phyloP scores from a whole-genome alignment of 1,139 yeast genomes.

The Wickerhamomyces sp. region DNA sequence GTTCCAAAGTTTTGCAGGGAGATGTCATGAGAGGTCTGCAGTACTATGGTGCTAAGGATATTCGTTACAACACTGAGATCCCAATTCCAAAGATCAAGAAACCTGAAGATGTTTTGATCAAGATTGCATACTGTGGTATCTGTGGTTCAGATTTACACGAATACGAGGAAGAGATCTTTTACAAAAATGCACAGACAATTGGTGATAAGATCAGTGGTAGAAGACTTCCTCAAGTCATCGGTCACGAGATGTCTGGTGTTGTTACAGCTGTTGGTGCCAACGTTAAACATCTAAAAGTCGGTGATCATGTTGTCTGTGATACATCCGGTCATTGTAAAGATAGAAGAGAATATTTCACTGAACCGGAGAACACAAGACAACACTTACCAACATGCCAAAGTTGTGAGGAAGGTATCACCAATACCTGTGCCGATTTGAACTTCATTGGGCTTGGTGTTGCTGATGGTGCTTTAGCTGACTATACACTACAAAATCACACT shows the following conservation, averaged over 20 bases:
- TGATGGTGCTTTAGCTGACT: constrained; percentile 48
- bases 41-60: constrained; percentile 44
- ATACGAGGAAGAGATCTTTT: constrained; percentile 46
- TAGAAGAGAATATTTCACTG: constrained; percentile 26
- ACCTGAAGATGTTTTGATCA: constrained; percentile 45
- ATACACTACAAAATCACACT: constrained; percentile 41
- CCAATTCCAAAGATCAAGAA: constrained; percentile 40
- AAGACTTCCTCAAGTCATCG: constrained; percentile 42
- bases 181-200: constrained; percentile 29
- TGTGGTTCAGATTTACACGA: constrained; percentile 53
- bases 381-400: constrained; percentile 34
- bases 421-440: constrained; percentile 40
- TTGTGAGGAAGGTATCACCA: constrained; percentile 40
- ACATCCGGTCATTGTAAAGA: constrained; percentile 52
- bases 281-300: constrained; percentile 28
- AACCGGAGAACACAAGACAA: constrained; percentile 19
- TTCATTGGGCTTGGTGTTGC: constrained; percentile 43
- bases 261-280: constrained; percentile 34
- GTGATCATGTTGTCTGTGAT: constrained; percentile 46
- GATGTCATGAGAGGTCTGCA: constrained; percentile 60
- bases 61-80: constrained; percentile 38
- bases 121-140: constrained; percentile 46
- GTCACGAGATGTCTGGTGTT: constrained; percentile 55
- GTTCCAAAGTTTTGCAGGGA: too few species aligned
- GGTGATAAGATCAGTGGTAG: constrained; percentile 30